A percentile compares a stretch with the other conserved stretches of the same genome.
Conservation (phyloP, 345 rosid genomes). For the Salix caprea region DNA sequence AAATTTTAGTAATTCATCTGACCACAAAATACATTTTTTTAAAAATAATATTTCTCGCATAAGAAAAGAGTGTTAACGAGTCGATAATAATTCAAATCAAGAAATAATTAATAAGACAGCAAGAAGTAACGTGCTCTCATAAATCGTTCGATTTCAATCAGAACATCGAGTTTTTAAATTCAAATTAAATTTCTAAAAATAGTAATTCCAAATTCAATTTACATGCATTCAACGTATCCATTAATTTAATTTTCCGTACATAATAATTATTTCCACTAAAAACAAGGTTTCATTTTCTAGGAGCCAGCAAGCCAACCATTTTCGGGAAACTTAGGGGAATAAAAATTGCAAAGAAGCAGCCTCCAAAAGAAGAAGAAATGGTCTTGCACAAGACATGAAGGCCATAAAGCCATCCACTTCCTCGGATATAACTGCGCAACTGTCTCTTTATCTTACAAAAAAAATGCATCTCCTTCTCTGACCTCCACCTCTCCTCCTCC, state of each 20-base stretch:
- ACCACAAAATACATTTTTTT: too few species aligned
- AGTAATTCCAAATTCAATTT: not conserved
- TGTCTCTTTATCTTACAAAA: not conserved
- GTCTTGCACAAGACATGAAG: constrained; percentile 11
- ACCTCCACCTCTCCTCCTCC: not conserved
- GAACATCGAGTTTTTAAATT: not conserved
- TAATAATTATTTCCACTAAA: not conserved
- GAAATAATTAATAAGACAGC: not conserved
- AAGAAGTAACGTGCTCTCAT: not conserved
- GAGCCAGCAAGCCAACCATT: not conserved
- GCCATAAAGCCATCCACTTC: constrained; percentile 5
- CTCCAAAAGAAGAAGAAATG: constrained; percentile 1
- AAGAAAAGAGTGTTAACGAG: not conserved
- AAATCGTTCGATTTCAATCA: not conserved
- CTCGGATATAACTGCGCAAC: constrained; percentile 9
- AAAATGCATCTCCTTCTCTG: not conserved
- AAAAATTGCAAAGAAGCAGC: not conserved
- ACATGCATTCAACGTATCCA: not conserved
- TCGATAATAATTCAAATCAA: not conserved
- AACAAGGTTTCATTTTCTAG: not conserved
- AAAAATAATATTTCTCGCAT: too few species aligned
- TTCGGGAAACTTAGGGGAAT: not conserved
- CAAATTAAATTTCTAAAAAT: not conserved
- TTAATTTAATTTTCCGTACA: not conserved
- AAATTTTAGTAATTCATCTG: too few species aligned